Evolutionary conservation across 805 yeast genomes (phyloP).

Genomic region (Candida coquimbonensis): DNA sequence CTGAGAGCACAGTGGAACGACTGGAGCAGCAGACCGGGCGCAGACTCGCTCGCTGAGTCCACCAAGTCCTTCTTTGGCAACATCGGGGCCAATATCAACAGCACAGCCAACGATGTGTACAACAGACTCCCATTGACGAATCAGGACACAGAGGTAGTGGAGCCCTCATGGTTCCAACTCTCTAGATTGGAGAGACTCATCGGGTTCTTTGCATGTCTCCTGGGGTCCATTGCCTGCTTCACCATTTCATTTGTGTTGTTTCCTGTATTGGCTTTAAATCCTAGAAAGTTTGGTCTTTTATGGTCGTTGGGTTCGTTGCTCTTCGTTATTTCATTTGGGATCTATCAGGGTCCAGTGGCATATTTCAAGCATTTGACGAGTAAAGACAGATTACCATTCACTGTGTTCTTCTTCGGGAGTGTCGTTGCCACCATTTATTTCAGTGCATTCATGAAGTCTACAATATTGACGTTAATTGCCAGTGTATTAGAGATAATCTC

Average conservation of each 20-base stretch:
- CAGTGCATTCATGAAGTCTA: conserved; percentile 59
- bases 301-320: conserved; percentile 91
- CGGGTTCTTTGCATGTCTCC: conserved; percentile 69
- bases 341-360: conserved; percentile 85
- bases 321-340: conserved; percentile 84
- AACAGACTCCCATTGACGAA: conserved; percentile 58
- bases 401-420: conserved; percentile 72
- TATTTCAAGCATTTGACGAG: conserved; percentile 71
- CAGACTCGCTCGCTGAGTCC: conserved; percentile 20
- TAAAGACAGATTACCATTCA: conserved; percentile 70
- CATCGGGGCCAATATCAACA: conserved; percentile 29
- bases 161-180: conserved; percentile 70
- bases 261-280: conserved; percentile 85
- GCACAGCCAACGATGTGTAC: conserved; percentile 49
- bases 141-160: conserved; percentile 43
- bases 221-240: conserved; percentile 77
- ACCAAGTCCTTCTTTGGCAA: conserved; percentile 30
- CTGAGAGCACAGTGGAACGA: conserved; percentile 33
- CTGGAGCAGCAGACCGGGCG: conserved; percentile 27
- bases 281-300: conserved; percentile 80
- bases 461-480: conserved; percentile 69
- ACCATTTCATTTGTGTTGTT: conserved; percentile 73
- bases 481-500: conserved; percentile 77
- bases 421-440: conserved; percentile 73
- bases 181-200: conserved; percentile 76